These are phyloP conservation scores for Podila minutissima DNA, from an alignment of 192 early-diverging fungal species.

Conservation along the genomic window DNA sequence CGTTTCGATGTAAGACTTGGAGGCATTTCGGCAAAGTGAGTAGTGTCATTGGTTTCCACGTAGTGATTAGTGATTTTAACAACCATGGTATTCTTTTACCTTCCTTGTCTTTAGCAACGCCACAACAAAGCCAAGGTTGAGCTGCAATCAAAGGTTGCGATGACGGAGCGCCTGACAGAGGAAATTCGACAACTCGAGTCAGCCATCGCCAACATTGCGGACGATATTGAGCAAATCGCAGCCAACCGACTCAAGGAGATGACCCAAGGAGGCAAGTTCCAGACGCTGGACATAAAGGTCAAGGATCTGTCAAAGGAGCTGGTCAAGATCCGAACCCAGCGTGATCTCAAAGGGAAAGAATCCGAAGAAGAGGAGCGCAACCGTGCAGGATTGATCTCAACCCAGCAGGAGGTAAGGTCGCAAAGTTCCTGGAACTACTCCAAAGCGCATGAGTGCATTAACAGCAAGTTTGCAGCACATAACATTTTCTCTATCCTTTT, in stretches of 20 bases:
- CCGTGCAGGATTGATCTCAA: slow-evolving; percentile 37
- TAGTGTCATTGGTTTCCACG: too few species aligned
- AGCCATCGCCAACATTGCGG: slow-evolving; percentile 73
- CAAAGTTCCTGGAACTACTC: too few species aligned
- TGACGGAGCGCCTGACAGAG: slow-evolving; percentile 37
- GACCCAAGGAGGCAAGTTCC: slow-evolving; percentile 70
- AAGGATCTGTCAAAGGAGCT: slow-evolving; percentile 84
- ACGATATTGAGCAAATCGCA: slow-evolving; percentile 51
- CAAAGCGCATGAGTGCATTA: background rate
- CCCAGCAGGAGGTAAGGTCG: slow-evolving; percentile 53
- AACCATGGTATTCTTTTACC: background rate
- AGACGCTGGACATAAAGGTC: slow-evolving; percentile 73
- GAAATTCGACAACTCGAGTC: slow-evolving; percentile 63
- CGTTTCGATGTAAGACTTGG: slow-evolving; percentile 67
- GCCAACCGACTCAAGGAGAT: slow-evolving; percentile 58
- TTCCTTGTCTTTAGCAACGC: slow-evolving; percentile 9
- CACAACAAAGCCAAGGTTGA: slow-evolving; percentile 46
- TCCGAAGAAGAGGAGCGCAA: slow-evolving; percentile 79
- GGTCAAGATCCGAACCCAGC: slow-evolving; percentile 86
- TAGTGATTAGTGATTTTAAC: too few species aligned
- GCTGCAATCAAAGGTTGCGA: slow-evolving; percentile 35
- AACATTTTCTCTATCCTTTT: background rate
- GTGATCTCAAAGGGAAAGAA: slow-evolving; percentile 79
- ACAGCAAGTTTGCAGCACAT: background rate
- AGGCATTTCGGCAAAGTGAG: too few species aligned